Conservation (phyloP, 2,329 filamentous ascomycete species). For the Aspergillus persii region DNA sequence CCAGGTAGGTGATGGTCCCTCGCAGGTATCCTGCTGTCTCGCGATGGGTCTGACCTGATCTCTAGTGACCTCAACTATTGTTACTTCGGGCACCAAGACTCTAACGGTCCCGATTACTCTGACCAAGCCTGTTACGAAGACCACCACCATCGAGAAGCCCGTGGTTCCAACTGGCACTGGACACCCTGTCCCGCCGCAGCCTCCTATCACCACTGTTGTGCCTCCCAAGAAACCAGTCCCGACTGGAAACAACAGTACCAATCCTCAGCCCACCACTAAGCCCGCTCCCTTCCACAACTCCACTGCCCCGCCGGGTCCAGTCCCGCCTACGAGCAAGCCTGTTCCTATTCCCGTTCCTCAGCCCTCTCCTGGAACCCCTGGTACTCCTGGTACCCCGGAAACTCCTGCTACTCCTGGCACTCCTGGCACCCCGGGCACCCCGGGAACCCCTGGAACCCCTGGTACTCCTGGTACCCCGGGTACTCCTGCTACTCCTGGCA, state of each 20-base stretch:
- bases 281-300: constrained; percentile 6
- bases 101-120: constrained; percentile 30
- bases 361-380: constrained; percentile 1
- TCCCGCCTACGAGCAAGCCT: constrained; percentile 18
- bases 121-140: constrained; percentile 31
- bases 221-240: constrained; percentile 13
- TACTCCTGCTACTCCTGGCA: constrained; percentile 3
- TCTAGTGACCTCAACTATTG: constrained; percentile 27
- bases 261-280: constrained; percentile 6
- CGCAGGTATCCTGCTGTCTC: not conserved
- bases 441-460: constrained; percentile 4
- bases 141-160: constrained; percentile 22
- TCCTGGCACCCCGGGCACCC: constrained; percentile 3
- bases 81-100: constrained; percentile 30
- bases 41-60: not conserved
- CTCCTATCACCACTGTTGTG: constrained; percentile 1
- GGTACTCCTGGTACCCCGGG: constrained; percentile 4
- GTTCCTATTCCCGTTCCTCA: constrained; percentile 14
- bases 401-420: constrained; percentile 3
- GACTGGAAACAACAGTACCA: constrained; percentile 5
- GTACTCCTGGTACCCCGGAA: not conserved
- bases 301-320: constrained; percentile 10
- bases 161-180: constrained; percentile 16
- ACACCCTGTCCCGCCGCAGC: constrained; percentile 6
- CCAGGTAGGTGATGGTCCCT: constrained; percentile 25